These are phyloP conservation scores for Parietaria judaica DNA, from an alignment of 306 rosid genomes.

Conservation along the genomic window DNA sequence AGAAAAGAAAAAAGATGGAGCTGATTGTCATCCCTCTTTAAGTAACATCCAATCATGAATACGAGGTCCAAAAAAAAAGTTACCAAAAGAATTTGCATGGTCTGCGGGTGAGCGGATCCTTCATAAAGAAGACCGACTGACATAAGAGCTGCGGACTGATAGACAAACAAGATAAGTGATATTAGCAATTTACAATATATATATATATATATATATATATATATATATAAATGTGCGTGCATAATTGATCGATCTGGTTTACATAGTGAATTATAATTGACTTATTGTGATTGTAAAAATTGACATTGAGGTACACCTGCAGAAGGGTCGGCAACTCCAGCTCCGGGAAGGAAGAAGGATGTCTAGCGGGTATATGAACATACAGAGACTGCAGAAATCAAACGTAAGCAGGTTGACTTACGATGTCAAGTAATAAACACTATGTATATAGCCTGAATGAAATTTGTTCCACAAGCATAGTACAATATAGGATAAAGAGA, in stretches of 20 bases:
- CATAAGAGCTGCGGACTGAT: conserved; percentile 88
- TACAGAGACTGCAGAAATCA: conserved; percentile 55
- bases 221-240: not conserved
- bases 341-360: conserved; percentile 82
- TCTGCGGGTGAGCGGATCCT: conserved; percentile 89
- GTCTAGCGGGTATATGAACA: conserved; percentile 82
- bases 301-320: conserved; percentile 51
- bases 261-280: not conserved
- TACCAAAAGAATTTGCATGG: conserved; percentile 92
- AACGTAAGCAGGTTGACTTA: conserved; percentile 22
- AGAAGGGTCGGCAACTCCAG: conserved; percentile 86
- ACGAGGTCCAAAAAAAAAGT: conserved; percentile 9
- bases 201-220: too few relatives aligned
- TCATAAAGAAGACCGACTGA: conserved; percentile 83
- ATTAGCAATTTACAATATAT: not conserved
- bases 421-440: not conserved
- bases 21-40: too few relatives aligned
- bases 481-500: not conserved
- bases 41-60: too few relatives aligned
- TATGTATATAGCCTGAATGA: not conserved
- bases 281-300: not conserved
- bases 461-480: not conserved
- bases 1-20: too few relatives aligned
- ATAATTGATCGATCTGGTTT: not conserved
- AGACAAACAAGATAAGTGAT: conserved; percentile 18